Percentiles rank a stretch among this genome's conserved stretches.
Evolutionary conservation across 495 filamentous ascomycete genomes (phyloP).

Genomic region (Daldinia caldariorum): DNA sequence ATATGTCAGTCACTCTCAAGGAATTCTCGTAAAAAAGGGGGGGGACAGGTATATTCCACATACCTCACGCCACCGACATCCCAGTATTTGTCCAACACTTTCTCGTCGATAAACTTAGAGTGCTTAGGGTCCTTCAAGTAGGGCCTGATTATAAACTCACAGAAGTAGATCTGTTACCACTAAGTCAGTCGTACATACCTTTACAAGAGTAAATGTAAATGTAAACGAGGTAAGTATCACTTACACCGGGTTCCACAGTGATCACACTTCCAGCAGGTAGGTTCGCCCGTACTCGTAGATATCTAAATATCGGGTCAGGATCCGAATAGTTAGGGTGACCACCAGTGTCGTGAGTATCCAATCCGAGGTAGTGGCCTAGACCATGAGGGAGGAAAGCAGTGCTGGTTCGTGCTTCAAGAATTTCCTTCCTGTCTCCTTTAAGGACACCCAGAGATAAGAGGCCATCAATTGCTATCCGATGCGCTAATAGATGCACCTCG

Average conservation of each 20-base stretch:
- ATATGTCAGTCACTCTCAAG: constrained; percentile 1
- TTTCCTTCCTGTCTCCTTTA: constrained; percentile 71
- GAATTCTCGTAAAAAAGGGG: too few species aligned
- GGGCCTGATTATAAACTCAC: constrained; percentile 88
- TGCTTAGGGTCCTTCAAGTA: constrained; percentile 76
- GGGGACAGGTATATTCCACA: constrained; percentile 29
- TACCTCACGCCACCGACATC: constrained; percentile 83
- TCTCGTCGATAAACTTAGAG: constrained; percentile 75
- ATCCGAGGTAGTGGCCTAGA: constrained; percentile 88
- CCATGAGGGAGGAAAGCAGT: constrained; percentile 94
- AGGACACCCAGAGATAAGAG: constrained; percentile 80
- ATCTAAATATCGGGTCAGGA: constrained; percentile 82
- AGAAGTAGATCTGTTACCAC: constrained; percentile 85
- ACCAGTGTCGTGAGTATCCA: constrained; percentile 95
- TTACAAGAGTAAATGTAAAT: too few species aligned
- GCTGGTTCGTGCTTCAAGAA: constrained; percentile 77
- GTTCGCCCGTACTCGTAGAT: constrained; percentile 80
- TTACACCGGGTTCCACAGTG: constrained; percentile 88
- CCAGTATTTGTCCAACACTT: constrained; percentile 85
- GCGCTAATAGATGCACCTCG: constrained; percentile 79
- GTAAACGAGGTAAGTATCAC: constrained; percentile 42
- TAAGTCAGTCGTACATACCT: constrained; percentile 27
- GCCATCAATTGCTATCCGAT: constrained; percentile 83
- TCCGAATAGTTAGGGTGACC: constrained; percentile 88
- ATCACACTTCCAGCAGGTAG: constrained; percentile 81